Base-by-base conservation (phyloP, 495 filamentous ascomycete species). In the Pyrenopolyporus hunteri region DNA sequence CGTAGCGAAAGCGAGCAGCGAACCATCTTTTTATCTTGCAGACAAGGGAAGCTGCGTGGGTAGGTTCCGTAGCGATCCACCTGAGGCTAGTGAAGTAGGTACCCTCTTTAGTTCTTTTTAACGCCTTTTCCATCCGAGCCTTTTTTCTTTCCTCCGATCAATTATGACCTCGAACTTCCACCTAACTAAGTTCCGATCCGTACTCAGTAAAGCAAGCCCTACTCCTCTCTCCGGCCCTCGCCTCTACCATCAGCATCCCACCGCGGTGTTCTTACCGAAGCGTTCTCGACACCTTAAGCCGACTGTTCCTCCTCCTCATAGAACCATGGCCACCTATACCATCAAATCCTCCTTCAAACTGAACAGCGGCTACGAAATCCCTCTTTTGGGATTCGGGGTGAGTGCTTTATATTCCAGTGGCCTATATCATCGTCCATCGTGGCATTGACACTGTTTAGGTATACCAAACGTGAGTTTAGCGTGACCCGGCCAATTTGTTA, bases 301-400 rank as follows among this genome's bases (percentile, higher is more conserved):
- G 49, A 64, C 48, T 19, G 8, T 13, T 32, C 14, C 9, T 8
- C 10, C 31, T 53, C 22, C 28, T 32, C 32, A 10, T 19, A 54
- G 54, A 49, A 65, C 50, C 6, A 89, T 89, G 87, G 73, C 87
- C 3, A 63, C 74, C 7, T 74, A 87, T 28, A 80, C 73, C 19
- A 80, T 92, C 67, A 80, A 87, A 60, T 85, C 86, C 10, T 88
- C 80, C 31, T 76, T 86, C 61, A 86, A 84, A 67, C 77, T 93
- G 73, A 83, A 84, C 59, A 91, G 89, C 39, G 90, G 91, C 49
- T 87, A 87, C 70, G 84, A 91, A 53, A 91, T 95, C 31, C 91
- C 91, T 0, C 72, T 81, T 7, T 65, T 93, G 31, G 90, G 90
- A 1, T 92, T 85, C 65, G 89, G 88, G 44, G 87, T 89, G 80